Evolutionary conservation across 78 protist species (phyloP), one percentile per base, ranked within the genome.

Genomic region (Isochrysis galbana): DNA sequence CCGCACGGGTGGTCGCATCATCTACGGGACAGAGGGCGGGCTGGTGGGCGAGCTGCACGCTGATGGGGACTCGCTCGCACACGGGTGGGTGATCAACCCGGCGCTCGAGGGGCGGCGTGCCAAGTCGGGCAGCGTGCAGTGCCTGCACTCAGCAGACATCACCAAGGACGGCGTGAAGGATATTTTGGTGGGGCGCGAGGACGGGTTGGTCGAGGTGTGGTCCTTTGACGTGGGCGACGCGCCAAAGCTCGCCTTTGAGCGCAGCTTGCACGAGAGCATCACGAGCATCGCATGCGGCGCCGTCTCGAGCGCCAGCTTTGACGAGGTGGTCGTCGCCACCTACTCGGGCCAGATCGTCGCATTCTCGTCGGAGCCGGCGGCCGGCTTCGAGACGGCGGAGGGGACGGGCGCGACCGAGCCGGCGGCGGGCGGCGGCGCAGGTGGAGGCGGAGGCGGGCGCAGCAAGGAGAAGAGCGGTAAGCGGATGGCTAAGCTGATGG

Each of bases 21-120:
- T 91, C 21, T 91, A 80, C 46, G 93, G 93, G 26, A 91, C 93
- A 42, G 90, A 39, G 44, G 46, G 80, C 70, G 93, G 93, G n/a
- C 34, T 36, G 48, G 23, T 91, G 44, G 93, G 93, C n/a, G 36
- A 22, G 69, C 48, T 84, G 44, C 34, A 36, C 34, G 4, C 47
- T 29, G 69, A 89, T 38, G 1, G 1, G 36, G 41, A 36, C 82
- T 34, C 0, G 45, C 32, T 80, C 38, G 38, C 42, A n/a, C 25
- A 29, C 17, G 45, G 54, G 39, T 91, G 89, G 90, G 21, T 22
- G 45, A 23, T 70, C 44, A 86, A 72, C 21, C 82, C 82, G 3
- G 82, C 0, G 48, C 11, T 5, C 89, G 46, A 25, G 55, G n/a
- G 25, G 32, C 48, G 91, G 67, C 54, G 54, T 11, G 90, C 46